Evolutionary conservation across 768 basidiomycete genomes (phyloP).

Genomic region (Thelephora aurantiotincta): DNA sequence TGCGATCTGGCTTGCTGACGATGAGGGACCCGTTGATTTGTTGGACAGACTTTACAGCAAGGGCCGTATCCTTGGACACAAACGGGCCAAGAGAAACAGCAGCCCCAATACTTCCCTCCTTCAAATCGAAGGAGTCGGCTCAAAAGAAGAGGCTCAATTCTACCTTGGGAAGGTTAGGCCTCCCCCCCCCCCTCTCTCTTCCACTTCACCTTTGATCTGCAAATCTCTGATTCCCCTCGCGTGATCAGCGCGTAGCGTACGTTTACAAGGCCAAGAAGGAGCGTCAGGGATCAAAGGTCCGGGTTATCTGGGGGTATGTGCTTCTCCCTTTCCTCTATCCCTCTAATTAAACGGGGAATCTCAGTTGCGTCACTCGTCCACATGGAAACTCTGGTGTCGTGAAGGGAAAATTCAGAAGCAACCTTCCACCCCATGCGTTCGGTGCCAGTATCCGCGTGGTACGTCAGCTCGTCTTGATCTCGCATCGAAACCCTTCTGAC

Average conservation of each 20-base stretch:
- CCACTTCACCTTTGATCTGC: no score
- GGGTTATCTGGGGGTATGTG: constrained; percentile 95
- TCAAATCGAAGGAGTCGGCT: constrained; percentile 93
- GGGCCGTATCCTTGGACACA: constrained; percentile 96
- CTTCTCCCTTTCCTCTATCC: neutral
- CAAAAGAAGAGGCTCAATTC: constrained; percentile 89
- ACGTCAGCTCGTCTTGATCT: constrained; percentile 19
- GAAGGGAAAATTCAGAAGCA: constrained; percentile 90
- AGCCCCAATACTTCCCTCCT: constrained; percentile 92
- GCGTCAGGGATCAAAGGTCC: constrained; percentile 87
- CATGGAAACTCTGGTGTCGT: constrained; percentile 94
- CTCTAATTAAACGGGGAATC: neutral
- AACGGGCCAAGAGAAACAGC: constrained; percentile 95
- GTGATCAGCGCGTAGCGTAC: constrained; percentile 76
- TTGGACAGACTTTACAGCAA: constrained; percentile 78
- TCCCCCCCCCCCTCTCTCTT: neutral
- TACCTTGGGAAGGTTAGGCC: constrained; percentile 91
- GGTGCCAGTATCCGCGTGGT: constrained; percentile 89
- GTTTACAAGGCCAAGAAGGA: constrained; percentile 96
- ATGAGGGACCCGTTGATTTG: constrained; percentile 5
- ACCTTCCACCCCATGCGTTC: constrained; percentile 90
- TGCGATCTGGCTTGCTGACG: neutral
- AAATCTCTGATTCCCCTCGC: neutral
- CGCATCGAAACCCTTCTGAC: constrained; percentile 1
- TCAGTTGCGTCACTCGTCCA: constrained; percentile 79